Conservation (phyloP, 257 asterid genomes). For the Capsicum baccatum region DNA sequence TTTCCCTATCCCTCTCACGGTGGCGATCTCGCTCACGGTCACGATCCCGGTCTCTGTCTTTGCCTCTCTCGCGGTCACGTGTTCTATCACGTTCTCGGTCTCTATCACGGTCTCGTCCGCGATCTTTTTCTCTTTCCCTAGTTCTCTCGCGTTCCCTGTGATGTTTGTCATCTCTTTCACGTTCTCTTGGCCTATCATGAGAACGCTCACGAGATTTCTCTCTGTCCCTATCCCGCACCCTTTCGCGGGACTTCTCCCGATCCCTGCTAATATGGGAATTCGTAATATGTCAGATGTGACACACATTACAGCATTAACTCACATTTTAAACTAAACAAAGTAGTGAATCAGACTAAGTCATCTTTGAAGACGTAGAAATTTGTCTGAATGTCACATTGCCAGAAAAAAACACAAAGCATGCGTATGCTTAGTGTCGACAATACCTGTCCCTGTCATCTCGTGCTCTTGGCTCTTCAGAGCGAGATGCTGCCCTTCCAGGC, state of each 20-base stretch:
- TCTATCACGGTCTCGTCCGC: conserved; percentile 55
- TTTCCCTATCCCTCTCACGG: conserved; percentile 60
- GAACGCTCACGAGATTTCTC: conserved; percentile 82
- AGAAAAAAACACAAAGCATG: background rate
- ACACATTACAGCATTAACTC: background rate
- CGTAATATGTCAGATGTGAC: background rate
- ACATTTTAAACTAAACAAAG: background rate
- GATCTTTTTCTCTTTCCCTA: conserved; percentile 68
- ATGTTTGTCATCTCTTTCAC: conserved; percentile 87
- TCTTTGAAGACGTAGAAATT: background rate
- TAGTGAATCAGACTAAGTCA: background rate
- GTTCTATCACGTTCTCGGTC: conserved; percentile 56
- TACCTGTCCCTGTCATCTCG: conserved; percentile 81
- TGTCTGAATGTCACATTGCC: background rate
- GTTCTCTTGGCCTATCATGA: conserved; percentile 78
- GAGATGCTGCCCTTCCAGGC: conserved; percentile 71
- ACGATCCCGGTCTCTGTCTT: conserved; percentile 43
- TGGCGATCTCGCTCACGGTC: conserved; percentile 53
- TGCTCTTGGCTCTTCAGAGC: conserved; percentile 91
- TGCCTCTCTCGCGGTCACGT: conserved; percentile 65
- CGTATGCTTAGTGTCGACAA: background rate
- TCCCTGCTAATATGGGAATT: conserved; percentile 46
- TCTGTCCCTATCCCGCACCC: conserved; percentile 69
- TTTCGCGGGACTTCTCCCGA: conserved; percentile 89
- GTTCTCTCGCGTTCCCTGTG: conserved; percentile 88